Base-by-base conservation (phyloP, 1,139 yeast species). In the Magnusiomyces ingens region DNA sequence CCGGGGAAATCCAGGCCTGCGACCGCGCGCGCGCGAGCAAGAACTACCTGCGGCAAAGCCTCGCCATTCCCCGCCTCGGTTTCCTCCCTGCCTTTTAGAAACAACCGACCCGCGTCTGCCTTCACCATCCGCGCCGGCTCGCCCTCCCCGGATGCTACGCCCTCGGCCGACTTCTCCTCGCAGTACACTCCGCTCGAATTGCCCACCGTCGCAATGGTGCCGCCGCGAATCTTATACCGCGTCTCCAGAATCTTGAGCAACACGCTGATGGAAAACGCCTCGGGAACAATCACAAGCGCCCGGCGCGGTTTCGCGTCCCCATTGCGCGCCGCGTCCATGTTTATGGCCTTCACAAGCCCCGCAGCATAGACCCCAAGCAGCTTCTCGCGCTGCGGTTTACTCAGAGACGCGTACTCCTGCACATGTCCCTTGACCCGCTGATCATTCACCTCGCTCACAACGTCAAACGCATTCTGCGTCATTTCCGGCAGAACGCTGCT, bases 1-100 rank as follows among this genome's bases (percentile, higher is more conserved):
- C 56, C 58, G 2, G 58, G 58, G 40, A 55, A 57, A 42, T 57
- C 56, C 21, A 58, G 49, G 2, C 60, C 60, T 2, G 43, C 48
- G 12, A 26, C 49, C 26, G 48, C 49, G 6, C 38, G 44, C 13
- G 55, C 55, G 6, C 57, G 48, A 29, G 46, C 48, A 1, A 55
- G 29, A 35, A 51, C 26, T 2, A 51, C 50, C 17, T 48, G 52
- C 4, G 55, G 55, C 41, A 47, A 19, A 6, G 18, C 38, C 4
- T 26, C 5, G 3, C 21, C 19, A 3, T 11, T 3, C n/a, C n/a
- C 46, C 10, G 29, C 41, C 17, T 8, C 10, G 40, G 49, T 15
- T n/a, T 32, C 13, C 36, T 29, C n/a, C 15, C n/a, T n/a, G n/a
- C n/a, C n/a, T n/a, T n/a, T n/a, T n/a, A 12, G n/a, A 32, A 53